phyloP scores from a whole-genome alignment of 2,329 filamentous ascomycete species.

The Pestalotiopsis sp. region DNA sequence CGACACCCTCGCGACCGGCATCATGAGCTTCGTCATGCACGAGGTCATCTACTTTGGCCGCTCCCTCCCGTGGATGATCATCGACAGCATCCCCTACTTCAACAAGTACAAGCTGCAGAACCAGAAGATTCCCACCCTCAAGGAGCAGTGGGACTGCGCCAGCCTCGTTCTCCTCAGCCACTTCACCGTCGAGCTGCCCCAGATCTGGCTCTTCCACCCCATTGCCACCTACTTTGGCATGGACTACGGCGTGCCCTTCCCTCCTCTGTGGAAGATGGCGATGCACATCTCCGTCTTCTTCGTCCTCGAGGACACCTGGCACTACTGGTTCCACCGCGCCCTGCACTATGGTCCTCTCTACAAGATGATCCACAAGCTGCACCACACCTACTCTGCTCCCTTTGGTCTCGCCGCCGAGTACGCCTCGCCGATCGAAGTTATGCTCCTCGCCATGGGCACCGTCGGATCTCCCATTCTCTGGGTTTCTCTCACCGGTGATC shows the following conservation, averaged over 20 bases:
- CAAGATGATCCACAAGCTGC: slow-evolving; percentile 97
- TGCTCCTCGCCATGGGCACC: slow-evolving; percentile 87
- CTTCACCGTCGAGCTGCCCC: slow-evolving; percentile 96
- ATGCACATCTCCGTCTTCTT: slow-evolving; percentile 94
- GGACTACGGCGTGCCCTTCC: slow-evolving; percentile 86
- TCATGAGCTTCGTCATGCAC: slow-evolving; percentile 97
- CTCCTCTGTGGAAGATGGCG: slow-evolving; percentile 80
- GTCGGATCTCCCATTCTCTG: slow-evolving; percentile 82
- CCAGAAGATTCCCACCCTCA: slow-evolving; percentile 85
- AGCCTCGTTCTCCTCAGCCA: slow-evolving; percentile 90
- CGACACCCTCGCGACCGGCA: slow-evolving; percentile 91
- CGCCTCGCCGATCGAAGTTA: slow-evolving; percentile 94
- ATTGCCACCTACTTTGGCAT: slow-evolving; percentile 92
- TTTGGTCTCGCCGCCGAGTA: slow-evolving; percentile 98
- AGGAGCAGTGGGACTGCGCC: slow-evolving; percentile 94
- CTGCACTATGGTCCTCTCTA: slow-evolving; percentile 96
- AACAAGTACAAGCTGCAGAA: slow-evolving; percentile 94
- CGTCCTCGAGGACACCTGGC: slow-evolving; percentile 94
- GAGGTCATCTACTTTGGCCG: slow-evolving; percentile 94
- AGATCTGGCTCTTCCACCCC: slow-evolving; percentile 99
- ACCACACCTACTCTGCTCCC: slow-evolving; percentile 97
- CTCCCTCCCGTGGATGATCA: slow-evolving; percentile 86
- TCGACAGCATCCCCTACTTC: slow-evolving; percentile 85
- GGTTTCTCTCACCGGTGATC: slow-evolving; percentile 78
- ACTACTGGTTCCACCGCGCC: slow-evolving; percentile 93